Base-by-base conservation (phyloP, 129 eudicot genomes). In the Sambucus nigra region DNA sequence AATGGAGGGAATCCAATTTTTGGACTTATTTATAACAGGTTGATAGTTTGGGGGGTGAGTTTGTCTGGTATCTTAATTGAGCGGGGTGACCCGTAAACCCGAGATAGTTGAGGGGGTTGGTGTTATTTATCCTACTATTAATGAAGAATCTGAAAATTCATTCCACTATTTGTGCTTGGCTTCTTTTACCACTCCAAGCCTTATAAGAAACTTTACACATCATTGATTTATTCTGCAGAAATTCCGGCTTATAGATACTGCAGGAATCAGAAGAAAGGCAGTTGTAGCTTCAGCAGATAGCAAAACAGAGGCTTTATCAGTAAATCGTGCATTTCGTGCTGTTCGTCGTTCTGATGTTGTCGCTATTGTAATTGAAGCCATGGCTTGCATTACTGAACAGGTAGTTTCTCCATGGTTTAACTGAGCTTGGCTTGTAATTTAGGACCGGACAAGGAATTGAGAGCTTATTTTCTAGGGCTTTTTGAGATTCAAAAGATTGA, bases 311-410 rank as follows among this genome's bases (percentile, higher is more conserved):
- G 91, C 91, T 45, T 73, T 92, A 68, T 92, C 99, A 31, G 99
- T 92, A 10, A 92, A 92, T 55, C 80, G 94, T 55, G 99, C 99
- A 52, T 82, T 92, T 57, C 94, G 96, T 64, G 99, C 99, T 31
- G 48, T 92, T 66, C 87, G 99, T 33, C 94, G 99, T 44, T 82
- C 95, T 33, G 99, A 91, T 82, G 95, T 91, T 54, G 99, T 91
- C 35, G 95, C 99, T 61, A 84, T 91, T 55, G 95, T 91, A 42
- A 70, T 91, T 31, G 99, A 82, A 72, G 99, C 99, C 48, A 61
- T 92, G 76, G 99, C 99, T 45, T 92, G 99, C 65, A 80, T 92
- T n/a, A 92, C 99, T 5, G 96, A 92, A 71, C 99, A 92, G 99
- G 99, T 92, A 77, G 23, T 50, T 25, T 57, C 40, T 40, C 20